Evolutionary conservation across 192 early-diverging fungal genomes (phyloP).

Genomic region (Phlyctochytrium planicorne): DNA sequence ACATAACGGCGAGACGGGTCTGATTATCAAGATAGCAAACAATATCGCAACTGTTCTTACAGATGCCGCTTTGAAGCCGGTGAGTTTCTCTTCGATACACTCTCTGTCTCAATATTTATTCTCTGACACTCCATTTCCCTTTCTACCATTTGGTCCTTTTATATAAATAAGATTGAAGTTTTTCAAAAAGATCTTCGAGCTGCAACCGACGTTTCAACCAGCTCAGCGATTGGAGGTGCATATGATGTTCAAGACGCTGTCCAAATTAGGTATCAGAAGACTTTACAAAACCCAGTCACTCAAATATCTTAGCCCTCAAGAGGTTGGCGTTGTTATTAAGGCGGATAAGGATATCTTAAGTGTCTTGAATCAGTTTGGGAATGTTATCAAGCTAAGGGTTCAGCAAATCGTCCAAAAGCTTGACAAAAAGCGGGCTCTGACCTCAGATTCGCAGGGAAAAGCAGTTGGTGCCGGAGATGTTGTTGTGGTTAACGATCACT

Average conservation of each 20-base stretch:
- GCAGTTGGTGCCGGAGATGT: constrained; percentile 64
- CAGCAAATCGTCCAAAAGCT: constrained; percentile 74
- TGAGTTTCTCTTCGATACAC: constrained; percentile 4
- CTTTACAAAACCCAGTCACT: background rate
- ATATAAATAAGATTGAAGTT: constrained; percentile 64
- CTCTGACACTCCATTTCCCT: background rate
- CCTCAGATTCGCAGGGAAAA: constrained; percentile 52
- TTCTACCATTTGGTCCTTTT: too few relatives aligned
- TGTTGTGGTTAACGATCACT: constrained; percentile 62
- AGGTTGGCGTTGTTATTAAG: constrained; percentile 80
- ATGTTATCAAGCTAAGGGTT: constrained; percentile 59
- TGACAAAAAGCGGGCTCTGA: constrained; percentile 43
- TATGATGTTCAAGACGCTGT: constrained; percentile 91
- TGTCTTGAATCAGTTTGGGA: constrained; percentile 74
- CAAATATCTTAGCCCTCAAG: constrained; percentile 29
- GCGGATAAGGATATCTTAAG: constrained; percentile 72
- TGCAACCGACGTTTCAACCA: constrained; percentile 66
- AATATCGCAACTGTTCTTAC: constrained; percentile 77
- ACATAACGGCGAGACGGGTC: constrained; percentile 80
- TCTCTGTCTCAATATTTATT: background rate
- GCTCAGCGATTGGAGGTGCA: constrained; percentile 54
- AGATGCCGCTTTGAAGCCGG: constrained; percentile 52
- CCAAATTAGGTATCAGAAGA: constrained; percentile 60
- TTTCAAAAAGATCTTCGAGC: constrained; percentile 86
- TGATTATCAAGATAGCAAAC: constrained; percentile 83